These are phyloP conservation scores for Artemisia annua DNA, from an alignment of 129 eudicot genomes.

Conservation along the genomic window DNA sequence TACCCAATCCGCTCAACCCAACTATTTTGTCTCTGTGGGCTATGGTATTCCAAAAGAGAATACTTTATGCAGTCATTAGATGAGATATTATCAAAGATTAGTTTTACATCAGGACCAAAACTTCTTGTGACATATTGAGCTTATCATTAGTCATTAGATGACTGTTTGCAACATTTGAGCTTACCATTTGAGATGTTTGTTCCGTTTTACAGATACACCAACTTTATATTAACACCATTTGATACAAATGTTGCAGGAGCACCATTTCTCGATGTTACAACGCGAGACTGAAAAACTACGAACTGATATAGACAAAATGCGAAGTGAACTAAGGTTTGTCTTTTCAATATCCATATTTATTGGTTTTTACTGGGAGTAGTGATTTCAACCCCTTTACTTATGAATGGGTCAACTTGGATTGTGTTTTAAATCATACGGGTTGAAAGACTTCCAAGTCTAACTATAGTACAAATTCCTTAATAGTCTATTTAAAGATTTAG, in stretches of 20 bases:
- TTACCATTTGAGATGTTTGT: background rate
- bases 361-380: background rate
- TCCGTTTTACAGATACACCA: background rate
- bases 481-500: too few relatives aligned
- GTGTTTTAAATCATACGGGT: background rate
- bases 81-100: background rate
- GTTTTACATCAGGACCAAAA: background rate
- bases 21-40: too few relatives aligned
- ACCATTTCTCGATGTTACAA: conserved; percentile 70
- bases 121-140: background rate
- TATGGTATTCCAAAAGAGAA: too few relatives aligned
- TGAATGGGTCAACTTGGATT: background rate
- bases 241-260: conserved; percentile 55
- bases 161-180: background rate
- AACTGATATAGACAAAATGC: conserved; percentile 74
- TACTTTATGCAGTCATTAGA: background rate
- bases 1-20: too few relatives aligned
- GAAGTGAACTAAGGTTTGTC: conserved; percentile 64
- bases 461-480: too few relatives aligned
- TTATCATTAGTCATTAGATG: background rate
- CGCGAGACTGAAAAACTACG: conserved; percentile 78
- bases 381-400: background rate
- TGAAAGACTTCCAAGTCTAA: background rate
- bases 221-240: background rate
- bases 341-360: background rate